Evolutionary conservation across 148 eudicot species (phyloP).

Genomic region (Tetragonia tetragonoides): DNA sequence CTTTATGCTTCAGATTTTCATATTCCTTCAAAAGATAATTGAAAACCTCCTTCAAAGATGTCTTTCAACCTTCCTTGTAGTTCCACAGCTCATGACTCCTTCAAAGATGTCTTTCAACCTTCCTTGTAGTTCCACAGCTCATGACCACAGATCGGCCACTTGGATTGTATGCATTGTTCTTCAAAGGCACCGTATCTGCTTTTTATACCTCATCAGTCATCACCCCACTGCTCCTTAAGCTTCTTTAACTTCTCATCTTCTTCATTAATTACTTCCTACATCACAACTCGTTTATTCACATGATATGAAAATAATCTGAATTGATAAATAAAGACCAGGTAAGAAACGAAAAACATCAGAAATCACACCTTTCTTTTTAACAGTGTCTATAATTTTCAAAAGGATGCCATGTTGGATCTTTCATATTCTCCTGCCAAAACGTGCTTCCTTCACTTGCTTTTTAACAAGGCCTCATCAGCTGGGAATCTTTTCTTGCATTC

Average conservation of each 20-base stretch:
- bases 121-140: constrained; percentile 79
- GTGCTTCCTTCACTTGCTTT: constrained; percentile 74
- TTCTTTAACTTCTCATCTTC: constrained; percentile 51
- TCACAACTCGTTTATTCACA: constrained; percentile 5
- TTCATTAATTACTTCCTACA: constrained; percentile 43
- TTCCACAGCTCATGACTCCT: constrained; percentile 89
- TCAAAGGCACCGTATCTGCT: constrained; percentile 48
- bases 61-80: constrained; percentile 58
- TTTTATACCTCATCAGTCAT: constrained; percentile 43
- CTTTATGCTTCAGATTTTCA: constrained; percentile 46
- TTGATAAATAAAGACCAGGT: background rate
- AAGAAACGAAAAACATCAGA: background rate
- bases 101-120: constrained; percentile 60
- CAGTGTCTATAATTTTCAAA: constrained; percentile 39
- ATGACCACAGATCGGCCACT: constrained; percentile 61
- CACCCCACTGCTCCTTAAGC: constrained; percentile 58
- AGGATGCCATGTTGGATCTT: constrained; percentile 75
- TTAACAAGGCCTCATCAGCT: constrained; percentile 42
- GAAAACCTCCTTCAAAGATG: constrained; percentile 70
- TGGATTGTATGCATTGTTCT: constrained; percentile 67
- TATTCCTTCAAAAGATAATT: constrained; percentile 38
- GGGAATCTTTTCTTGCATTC: constrained; percentile 51
- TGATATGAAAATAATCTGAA: background rate
- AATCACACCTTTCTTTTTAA: constrained; percentile 51
- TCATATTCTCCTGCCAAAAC: constrained; percentile 80